phyloP scores from a whole-genome alignment of 768 basidiomycete genomes.

The Xerocomellus chrysenteron region DNA sequence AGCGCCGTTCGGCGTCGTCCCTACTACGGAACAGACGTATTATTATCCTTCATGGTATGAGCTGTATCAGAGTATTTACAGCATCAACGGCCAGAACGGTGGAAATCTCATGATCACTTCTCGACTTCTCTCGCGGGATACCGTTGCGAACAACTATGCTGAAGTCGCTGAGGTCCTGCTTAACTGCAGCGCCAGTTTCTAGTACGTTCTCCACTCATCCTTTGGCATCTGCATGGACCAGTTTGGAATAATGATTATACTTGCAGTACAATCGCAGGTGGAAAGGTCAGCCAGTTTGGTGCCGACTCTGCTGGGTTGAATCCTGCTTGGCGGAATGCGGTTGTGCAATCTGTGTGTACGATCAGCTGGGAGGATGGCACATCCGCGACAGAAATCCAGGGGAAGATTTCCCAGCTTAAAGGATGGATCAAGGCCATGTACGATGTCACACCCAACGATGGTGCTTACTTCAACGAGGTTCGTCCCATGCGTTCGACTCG shows the following conservation, averaged over 20 bases:
- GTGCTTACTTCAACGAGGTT: slow-evolving; percentile 52
- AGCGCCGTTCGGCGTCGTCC: slow-evolving; percentile 4
- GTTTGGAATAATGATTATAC: neutral
- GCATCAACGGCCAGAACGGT: neutral
- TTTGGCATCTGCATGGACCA: neutral
- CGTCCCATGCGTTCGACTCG: neutral
- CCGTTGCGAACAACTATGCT: slow-evolving; percentile 1
- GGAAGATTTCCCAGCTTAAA: slow-evolving; percentile 10
- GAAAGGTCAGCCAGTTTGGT: slow-evolving; percentile 38
- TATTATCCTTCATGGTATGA: slow-evolving; percentile 9
- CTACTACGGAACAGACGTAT: neutral
- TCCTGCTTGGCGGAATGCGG: slow-evolving; percentile 47
- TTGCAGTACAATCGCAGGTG: slow-evolving; percentile 42
- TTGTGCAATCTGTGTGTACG: slow-evolving; percentile 30
- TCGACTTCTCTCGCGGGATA: slow-evolving; percentile 12
- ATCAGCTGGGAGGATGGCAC: slow-evolving; percentile 24
- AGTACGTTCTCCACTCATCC: neutral
- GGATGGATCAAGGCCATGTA: slow-evolving; percentile 26
- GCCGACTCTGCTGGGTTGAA: slow-evolving; percentile 44
- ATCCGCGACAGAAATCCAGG: slow-evolving; percentile 13
- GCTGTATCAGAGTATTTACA: neutral
- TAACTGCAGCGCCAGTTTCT: neutral
- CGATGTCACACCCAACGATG: slow-evolving; percentile 33
- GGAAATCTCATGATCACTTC: slow-evolving; percentile 1
- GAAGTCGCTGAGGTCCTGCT: slow-evolving; percentile 6